Base-by-base conservation (phyloP, 352 stramenopile species). In the Phytophthora kernoviae region DNA sequence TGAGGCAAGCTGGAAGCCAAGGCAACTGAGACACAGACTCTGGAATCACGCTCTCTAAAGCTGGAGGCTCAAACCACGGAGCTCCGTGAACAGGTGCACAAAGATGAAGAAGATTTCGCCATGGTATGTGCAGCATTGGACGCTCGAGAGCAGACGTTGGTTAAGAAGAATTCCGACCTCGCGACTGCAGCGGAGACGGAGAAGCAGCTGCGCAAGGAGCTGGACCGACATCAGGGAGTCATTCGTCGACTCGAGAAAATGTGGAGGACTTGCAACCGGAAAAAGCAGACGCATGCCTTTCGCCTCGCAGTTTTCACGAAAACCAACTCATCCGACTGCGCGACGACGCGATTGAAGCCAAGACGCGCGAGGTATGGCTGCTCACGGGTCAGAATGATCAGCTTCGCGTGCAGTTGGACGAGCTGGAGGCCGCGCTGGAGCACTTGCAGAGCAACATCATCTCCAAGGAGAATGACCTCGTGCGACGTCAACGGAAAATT, bases 251-350 rank as follows among this genome's bases (percentile, higher is more conserved):
- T 85, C 1, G 81, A 88, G 43, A 84, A 82, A 77, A 54, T 11
- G 73, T 79, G 0, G 71, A 79, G 34, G 60, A 78, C 0, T 45
- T 75, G 37, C 68, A 81, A 10, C 75, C 73, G 2, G 59, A 70
- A 44, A 66, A 59, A 33, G 69, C 66, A 9, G 84, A 94, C 43
- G 84, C 76, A 4, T 90, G 82, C 39, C 53, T 94, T 7, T 91
- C 81, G 8, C 82, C 84, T 22, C 79, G 82, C 0, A 90, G 82
- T 59, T 94, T 88, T 45, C 72, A 60, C 15, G 84, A 94, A 48
- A 87, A 84, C 39, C 79, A 91, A 47, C 68, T 94, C 21, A 87
- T 94, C 32, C 68, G 75, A 36, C 66, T 94, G 11, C 75, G 84
- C 1, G 84, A 94, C 52, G 84, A 94, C 36, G 79, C 81, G 22